Evolutionary conservation across 371 early-diverging fungal species (phyloP), one percentile per base, ranked within the genome.

Genomic region (Apophysomyces trapeziformis): DNA sequence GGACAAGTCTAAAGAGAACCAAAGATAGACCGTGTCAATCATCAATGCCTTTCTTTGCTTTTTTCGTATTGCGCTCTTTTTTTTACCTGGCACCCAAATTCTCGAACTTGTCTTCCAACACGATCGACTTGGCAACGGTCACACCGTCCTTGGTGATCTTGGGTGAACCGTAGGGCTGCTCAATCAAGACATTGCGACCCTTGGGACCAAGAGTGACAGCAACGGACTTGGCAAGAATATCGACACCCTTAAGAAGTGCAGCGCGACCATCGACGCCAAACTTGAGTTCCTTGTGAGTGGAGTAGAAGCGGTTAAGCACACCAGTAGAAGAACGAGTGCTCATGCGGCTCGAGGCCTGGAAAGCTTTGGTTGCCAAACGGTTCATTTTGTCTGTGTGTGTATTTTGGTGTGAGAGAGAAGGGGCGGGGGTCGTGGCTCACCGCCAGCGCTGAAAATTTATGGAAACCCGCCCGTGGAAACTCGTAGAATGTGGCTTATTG

Each of bases 111-210:
- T 95, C 93, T 80, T 97, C 95, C 41, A 99, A 86, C 37, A 90
- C 86, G 79, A 99, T 95, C 67, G 95, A 89, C 87, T 97, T 98
- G 68, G 99, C 99, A 44, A 99, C 99, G 63, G 99, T 96, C 45
- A 99, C 99, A 84, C 99, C 99, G 79, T 99, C 99, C 93, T 99
- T 99, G 77, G 99, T 99, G 82, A 99, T 99, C 89, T 97, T 98
- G 78, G 99, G 99, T 50, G 93, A 88, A 41, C 98, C 99, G 70
- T 96, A 99, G 58, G 96, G 80, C 79, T 99, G 99, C 73, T 97
- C 96, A 76, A 99, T 99, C 68, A 99, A 85, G 39, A 99, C 99
- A 75, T 96, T 97, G 72, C 99, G 90, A 67, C 99, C 99, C 88
- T 96, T 96, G 67, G 99, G 99, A 61, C 99, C 99, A 44, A 99